Evolutionary conservation across 495 filamentous ascomycete genomes (phyloP).

Genomic region (Saxophila tyrrhenica): DNA sequence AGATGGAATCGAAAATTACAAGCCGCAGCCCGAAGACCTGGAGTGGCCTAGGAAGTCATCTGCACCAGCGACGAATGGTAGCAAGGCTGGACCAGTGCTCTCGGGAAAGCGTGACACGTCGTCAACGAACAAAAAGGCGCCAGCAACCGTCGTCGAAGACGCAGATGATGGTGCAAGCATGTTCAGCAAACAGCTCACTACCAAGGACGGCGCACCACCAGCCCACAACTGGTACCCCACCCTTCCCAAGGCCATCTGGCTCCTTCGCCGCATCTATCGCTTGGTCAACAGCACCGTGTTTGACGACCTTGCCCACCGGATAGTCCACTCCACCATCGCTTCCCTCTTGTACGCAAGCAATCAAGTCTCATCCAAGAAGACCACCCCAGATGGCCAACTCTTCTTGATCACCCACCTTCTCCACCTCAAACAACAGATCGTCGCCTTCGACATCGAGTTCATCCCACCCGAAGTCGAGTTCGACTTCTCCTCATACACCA

Average conservation of each 20-base stretch:
- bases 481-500: constrained; percentile 70
- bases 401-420: constrained; percentile 89
- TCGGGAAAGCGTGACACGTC: constrained; percentile 33
- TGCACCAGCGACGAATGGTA: constrained; percentile 31
- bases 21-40: constrained; percentile 55
- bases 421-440: constrained; percentile 79
- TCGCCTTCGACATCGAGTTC: constrained; percentile 85
- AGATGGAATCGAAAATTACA: constrained; percentile 59
- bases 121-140: constrained; percentile 27
- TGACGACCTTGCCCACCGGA: constrained; percentile 65
- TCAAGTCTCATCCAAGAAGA: constrained; percentile 46
- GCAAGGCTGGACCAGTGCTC: constrained; percentile 23
- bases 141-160: constrained; percentile 41
- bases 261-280: constrained; percentile 74
- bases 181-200: constrained; percentile 21
- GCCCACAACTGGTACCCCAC: constrained; percentile 54
- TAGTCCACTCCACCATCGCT: constrained; percentile 59
- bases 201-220: neutral
- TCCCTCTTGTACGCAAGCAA: constrained; percentile 47
- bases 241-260: constrained; percentile 65
- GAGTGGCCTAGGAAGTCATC: constrained; percentile 49
- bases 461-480: constrained; percentile 57
- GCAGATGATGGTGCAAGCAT: constrained; percentile 29
- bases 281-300: constrained; percentile 67
- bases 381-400: constrained; percentile 55